Conservation (phyloP, 441 rosid genomes). For the Daphne laureola region DNA sequence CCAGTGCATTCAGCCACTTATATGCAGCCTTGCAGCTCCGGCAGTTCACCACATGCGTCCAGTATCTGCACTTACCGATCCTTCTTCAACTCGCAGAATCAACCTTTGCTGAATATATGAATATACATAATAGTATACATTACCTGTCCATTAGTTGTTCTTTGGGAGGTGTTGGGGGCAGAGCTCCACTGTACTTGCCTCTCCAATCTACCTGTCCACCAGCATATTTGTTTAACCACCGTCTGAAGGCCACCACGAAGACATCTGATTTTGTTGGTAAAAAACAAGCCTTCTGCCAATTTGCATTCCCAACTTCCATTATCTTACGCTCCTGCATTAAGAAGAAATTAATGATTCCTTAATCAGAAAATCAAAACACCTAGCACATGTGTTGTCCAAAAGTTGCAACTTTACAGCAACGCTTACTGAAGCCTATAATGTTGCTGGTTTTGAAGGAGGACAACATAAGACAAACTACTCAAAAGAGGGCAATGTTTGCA, state of each 20-base stretch:
- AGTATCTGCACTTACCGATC: constrained; percentile 40
- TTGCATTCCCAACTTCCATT: constrained; percentile 48
- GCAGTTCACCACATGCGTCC: constrained; percentile 89
- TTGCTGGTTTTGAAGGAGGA: too few species aligned
- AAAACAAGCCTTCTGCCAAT: constrained; percentile 86
- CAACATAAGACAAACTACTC: too few species aligned
- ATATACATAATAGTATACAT: not conserved
- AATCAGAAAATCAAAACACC: not conserved
- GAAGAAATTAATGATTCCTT: constrained; percentile 1
- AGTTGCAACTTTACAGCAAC: too few species aligned
- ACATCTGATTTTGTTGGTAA: constrained; percentile 80
- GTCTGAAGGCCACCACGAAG: constrained; percentile 67
- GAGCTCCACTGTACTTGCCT: constrained; percentile 55
- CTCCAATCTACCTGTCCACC: constrained; percentile 67
- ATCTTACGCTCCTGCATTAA: constrained; percentile 66
- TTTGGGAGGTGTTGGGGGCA: constrained; percentile 71
- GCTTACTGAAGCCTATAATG: too few species aligned
- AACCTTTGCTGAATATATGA: not conserved
- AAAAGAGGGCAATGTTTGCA: too few species aligned
- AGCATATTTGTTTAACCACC: constrained; percentile 71
- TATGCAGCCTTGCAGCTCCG: constrained; percentile 61
- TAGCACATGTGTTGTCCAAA: too few species aligned
- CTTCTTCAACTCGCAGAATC: not conserved
- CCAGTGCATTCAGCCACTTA: constrained; percentile 49
- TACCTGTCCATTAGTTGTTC: constrained; percentile 87